phyloP scores from a whole-genome alignment of 768 basidiomycete genomes.

The Boletus vermiculosoides region DNA sequence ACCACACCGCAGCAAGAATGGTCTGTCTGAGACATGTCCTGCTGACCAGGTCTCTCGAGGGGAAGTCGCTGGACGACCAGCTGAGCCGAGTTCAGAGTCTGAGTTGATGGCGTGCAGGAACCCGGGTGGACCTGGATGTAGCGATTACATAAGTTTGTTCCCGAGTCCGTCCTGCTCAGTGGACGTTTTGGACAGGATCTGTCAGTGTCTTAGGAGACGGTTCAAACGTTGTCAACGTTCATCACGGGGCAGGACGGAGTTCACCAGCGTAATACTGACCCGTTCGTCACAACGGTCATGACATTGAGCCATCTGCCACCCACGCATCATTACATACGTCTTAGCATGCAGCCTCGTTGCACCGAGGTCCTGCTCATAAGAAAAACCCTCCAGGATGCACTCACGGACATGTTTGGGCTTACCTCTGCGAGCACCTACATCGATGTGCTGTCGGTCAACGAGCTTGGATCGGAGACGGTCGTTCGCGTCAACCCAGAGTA shows the following conservation, averaged over 20 bases:
- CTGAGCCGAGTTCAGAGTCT: slow-evolving; percentile 9
- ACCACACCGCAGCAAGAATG: slow-evolving; percentile 50
- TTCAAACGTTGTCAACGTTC: background rate
- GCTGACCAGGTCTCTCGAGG: background rate
- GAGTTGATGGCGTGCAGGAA: slow-evolving; percentile 15
- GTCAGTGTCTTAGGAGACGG: background rate
- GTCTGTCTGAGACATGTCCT: slow-evolving; percentile 17
- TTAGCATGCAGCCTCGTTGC: slow-evolving; percentile 25
- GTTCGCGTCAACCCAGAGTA: slow-evolving; percentile 23
- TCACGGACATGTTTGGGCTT: slow-evolving; percentile 54
- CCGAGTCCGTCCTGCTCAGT: background rate
- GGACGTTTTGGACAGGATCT: background rate
- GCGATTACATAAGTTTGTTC: slow-evolving; percentile 23
- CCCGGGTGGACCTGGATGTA: slow-evolving; percentile 3
- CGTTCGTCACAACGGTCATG: slow-evolving; percentile 3
- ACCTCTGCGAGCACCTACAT: slow-evolving; percentile 51
- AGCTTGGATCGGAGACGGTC: slow-evolving; percentile 23
- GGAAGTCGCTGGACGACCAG: background rate
- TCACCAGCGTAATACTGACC: background rate
- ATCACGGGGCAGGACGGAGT: background rate
- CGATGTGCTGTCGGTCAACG: slow-evolving; percentile 55
- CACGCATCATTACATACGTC: slow-evolving; percentile 26
- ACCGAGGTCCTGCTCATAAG: slow-evolving; percentile 47
- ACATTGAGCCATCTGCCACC: slow-evolving; percentile 19
- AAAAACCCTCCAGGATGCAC: slow-evolving; percentile 54